Evolutionary conservation across 345 rosid species (phyloP), one percentile per base, ranked within the genome.

Genomic region (Rhizophora mangle): DNA sequence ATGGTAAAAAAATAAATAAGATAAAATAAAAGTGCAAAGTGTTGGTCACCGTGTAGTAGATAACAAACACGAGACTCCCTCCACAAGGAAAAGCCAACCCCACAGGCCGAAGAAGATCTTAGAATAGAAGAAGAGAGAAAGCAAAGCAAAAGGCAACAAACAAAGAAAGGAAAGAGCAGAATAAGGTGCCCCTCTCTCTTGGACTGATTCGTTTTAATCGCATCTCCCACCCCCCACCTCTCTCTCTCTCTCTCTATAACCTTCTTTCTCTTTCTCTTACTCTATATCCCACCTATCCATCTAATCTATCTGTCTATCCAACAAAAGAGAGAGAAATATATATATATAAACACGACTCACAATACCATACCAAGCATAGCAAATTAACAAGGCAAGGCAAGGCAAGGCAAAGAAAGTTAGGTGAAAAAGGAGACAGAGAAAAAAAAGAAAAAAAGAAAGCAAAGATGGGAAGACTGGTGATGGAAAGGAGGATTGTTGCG

Each of bases 121-220:
- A 34, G 37, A 34, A 34, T 34, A 54, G 65, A 32, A 60, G 76
- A 65, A 53, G 53, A 36, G 60, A 11, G 39, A 49, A 59, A 73
- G 67, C 55, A 67, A 67, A 31, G 54, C 63, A 58, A 34, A 22
- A 27, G 49, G 58, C 39, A 59, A 52, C 32, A 37, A 62, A 27
- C 37, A 10, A 49, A 73, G 37, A 39, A 55, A 68, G 62, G 68
- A 69, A 59, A 37, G 65, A 68, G 77, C 71, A 67, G 62, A 67
- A 74, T 67, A 74, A 68, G 72, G 68, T 68, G 65, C 69, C 69
- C 69, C 61, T 63, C 65, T 74, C 68, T 56, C 68, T 68, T 63
- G 73, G 68, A 68, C 73, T 56, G 73, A 63, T 74, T 74, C 73
- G 52, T 62, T 68, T 34, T 68, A 56, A 61, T 67, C 67, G 72